These are phyloP conservation scores for Diplodia mutila DNA, from an alignment of 2,329 filamentous ascomycete species.

Conservation along the genomic window DNA sequence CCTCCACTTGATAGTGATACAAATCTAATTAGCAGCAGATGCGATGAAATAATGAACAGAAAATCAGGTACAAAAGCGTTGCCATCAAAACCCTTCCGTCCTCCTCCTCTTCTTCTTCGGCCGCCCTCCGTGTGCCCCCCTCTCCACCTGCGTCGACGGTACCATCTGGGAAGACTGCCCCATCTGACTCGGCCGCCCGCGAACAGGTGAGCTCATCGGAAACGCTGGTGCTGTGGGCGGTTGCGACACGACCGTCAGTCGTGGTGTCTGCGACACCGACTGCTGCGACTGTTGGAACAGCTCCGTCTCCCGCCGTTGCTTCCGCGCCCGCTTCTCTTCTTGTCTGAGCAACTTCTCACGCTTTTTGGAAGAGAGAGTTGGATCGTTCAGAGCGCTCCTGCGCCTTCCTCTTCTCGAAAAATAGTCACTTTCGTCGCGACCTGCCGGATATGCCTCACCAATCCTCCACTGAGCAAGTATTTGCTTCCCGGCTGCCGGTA, in stretches of 20 bases:
- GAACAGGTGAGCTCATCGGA: slow-evolving; percentile 28
- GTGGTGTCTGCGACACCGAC: slow-evolving; percentile 10
- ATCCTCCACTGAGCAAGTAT: slow-evolving; percentile 49
- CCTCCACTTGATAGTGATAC: neutral
- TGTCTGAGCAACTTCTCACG: slow-evolving; percentile 42
- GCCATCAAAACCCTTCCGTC: slow-evolving; percentile 38
- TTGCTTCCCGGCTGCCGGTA: slow-evolving; percentile 40
- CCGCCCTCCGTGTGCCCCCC: slow-evolving; percentile 41
- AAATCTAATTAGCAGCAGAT: neutral
- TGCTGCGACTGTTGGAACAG: slow-evolving; percentile 11
- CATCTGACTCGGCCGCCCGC: slow-evolving; percentile 32
- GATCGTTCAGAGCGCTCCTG: slow-evolving; percentile 37
- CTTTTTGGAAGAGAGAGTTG: slow-evolving; percentile 42
- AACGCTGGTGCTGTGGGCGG: slow-evolving; percentile 21
- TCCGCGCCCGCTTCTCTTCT: slow-evolving; percentile 45
- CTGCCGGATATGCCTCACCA: slow-evolving; percentile 39
- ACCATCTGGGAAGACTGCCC: slow-evolving; percentile 28
- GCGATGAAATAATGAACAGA: neutral
- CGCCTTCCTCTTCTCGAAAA: slow-evolving; percentile 29
- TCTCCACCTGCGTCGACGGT: slow-evolving; percentile 40
- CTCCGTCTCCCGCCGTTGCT: slow-evolving; percentile 46
- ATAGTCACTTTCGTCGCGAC: neutral
- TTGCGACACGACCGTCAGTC: slow-evolving; percentile 26
- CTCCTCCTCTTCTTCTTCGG: slow-evolving; percentile 39
- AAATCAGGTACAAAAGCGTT: neutral